These are phyloP conservation scores for Ustilago sp. DNA, from an alignment of 1,284 basidiomycete species.

Conservation along the genomic window DNA sequence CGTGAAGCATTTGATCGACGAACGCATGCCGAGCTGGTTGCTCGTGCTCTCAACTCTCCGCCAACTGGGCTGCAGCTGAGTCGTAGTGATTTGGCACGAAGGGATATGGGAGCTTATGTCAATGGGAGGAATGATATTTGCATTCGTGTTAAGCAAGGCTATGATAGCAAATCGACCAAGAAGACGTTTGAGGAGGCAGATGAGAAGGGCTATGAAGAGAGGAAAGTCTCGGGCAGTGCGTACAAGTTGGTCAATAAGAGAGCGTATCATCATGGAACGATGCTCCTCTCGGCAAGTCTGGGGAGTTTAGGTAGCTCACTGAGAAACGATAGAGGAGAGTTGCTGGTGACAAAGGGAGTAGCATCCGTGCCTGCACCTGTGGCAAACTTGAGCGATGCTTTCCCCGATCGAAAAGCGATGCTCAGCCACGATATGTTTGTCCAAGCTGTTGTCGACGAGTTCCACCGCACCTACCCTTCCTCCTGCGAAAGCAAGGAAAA, in stretches of 20 bases:
- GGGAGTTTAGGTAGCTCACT: slow-evolving; percentile 55
- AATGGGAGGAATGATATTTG: slow-evolving; percentile 86
- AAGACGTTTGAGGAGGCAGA: slow-evolving; percentile 20
- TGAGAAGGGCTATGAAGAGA: slow-evolving; percentile 33
- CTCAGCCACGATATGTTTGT: slow-evolving; percentile 80
- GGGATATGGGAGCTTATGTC: slow-evolving; percentile 71
- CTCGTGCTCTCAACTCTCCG: slow-evolving; percentile 79
- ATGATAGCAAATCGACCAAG: slow-evolving; percentile 74
- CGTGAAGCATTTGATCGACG: slow-evolving; percentile 83
- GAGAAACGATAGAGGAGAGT: slow-evolving; percentile 78
- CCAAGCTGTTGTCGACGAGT: slow-evolving; percentile 79
- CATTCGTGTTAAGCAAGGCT: slow-evolving; percentile 73
- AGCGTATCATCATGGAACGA: slow-evolving; percentile 99
- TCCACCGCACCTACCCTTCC: slow-evolving; percentile 75
- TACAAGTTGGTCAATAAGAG: slow-evolving; percentile 93
- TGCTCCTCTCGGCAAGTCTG: slow-evolving; percentile 78
- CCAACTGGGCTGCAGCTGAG: slow-evolving; percentile 43
- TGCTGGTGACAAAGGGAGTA: slow-evolving; percentile 84
- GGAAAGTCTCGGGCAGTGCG: slow-evolving; percentile 93
- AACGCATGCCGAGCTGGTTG: slow-evolving; percentile 81
- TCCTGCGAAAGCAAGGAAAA: background rate
- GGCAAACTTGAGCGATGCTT: slow-evolving; percentile 78
- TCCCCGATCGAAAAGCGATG: slow-evolving; percentile 66
- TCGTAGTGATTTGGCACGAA: slow-evolving; percentile 8
- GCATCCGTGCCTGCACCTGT: slow-evolving; percentile 93